These are phyloP conservation scores for Andalucia godoyi DNA, from an alignment of 78 protist species.

Conservation along the genomic window DNA sequence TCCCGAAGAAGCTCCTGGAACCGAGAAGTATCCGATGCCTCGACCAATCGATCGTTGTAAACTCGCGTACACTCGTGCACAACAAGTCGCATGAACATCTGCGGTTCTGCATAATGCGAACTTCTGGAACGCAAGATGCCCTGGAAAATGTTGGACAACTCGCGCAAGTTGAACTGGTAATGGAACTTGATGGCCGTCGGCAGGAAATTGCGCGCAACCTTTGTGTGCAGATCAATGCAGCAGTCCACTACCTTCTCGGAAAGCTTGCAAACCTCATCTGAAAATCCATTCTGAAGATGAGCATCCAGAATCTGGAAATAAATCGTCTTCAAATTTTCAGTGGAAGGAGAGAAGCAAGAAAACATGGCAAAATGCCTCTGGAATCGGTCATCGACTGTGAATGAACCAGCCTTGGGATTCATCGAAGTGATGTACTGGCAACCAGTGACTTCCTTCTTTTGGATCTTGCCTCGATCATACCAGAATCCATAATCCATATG, in stretches of 20 bases:
- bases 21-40: constrained; percentile 6
- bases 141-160: constrained; percentile 31
- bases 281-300: constrained; percentile 8
- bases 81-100: constrained; percentile 25
- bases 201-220: constrained; percentile 32
- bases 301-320: constrained; percentile 8
- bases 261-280: background rate
- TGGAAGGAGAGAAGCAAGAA: constrained; percentile 30
- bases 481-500: constrained; percentile 32
- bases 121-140: constrained; percentile 17
- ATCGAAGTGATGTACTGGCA: constrained; percentile 36
- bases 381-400: constrained; percentile 45
- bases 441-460: constrained; percentile 11
- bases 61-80: constrained; percentile 50
- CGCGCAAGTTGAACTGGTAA: constrained; percentile 74
- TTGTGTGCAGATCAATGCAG: constrained; percentile 28
- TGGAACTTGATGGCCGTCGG: constrained; percentile 82
- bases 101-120: constrained; percentile 11
- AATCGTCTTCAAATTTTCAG: constrained; percentile 5
- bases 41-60: constrained; percentile 49
- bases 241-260: constrained; percentile 10
- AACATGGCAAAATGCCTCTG: constrained; percentile 56
- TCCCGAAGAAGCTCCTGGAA: constrained; percentile 19
- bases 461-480: constrained; percentile 23
- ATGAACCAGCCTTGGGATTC: constrained; percentile 75